phyloP scores from a whole-genome alignment of 306 rosid species.

The Cicer arietinum region DNA sequence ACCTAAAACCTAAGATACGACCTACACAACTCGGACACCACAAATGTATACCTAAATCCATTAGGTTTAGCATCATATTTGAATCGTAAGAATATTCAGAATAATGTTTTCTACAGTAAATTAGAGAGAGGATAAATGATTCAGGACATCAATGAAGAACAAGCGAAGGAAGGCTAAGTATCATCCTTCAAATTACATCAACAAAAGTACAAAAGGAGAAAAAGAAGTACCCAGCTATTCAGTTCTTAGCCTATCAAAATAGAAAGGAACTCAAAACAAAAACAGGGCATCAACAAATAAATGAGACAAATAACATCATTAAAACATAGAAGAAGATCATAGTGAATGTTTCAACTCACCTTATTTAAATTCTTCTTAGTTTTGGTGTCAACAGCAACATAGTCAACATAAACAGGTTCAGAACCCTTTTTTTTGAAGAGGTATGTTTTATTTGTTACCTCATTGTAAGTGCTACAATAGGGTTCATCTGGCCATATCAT shows the following conservation, averaged over 20 bases:
- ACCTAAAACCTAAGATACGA: no score
- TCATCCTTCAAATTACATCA: not conserved
- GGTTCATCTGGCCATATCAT: constrained; percentile 75
- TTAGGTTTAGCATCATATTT: no score
- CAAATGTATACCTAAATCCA: no score
- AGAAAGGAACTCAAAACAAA: not conserved
- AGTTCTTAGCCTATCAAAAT: not conserved
- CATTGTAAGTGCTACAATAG: constrained; percentile 71
- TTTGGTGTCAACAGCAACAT: constrained; percentile 77
- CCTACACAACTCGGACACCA: no score
- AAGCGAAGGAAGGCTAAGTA: not conserved
- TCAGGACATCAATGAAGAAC: not conserved
- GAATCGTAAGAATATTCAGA: no score
- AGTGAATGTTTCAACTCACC: constrained; percentile 50
- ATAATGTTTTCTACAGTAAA: not conserved
- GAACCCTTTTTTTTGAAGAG: constrained; percentile 66
- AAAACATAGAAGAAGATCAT: constrained; percentile 4
- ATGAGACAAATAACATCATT: constrained; percentile 20
- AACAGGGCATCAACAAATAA: not conserved
- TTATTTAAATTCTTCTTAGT: constrained; percentile 65
- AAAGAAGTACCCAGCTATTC: not conserved
- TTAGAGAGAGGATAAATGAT: not conserved
- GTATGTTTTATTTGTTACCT: constrained; percentile 43
- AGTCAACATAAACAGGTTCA: constrained; percentile 86
- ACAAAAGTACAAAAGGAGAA: constrained; percentile 14